Base-by-base conservation (phyloP, 2,329 filamentous ascomycete genomes). In the Colletotrichum filicis region DNA sequence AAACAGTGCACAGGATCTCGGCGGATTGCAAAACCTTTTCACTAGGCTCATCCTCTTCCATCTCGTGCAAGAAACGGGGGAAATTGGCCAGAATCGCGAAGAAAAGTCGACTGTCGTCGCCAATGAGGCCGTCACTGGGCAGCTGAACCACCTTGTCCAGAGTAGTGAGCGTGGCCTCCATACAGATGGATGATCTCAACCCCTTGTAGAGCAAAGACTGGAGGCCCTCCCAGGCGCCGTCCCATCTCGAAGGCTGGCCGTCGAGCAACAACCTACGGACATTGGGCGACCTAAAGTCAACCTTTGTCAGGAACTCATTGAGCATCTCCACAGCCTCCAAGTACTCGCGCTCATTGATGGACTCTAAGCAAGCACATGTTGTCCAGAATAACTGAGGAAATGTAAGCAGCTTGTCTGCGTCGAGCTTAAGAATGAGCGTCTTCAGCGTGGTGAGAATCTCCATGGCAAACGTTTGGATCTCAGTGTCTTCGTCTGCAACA, bases 331-430 rank as follows among this genome's bases (percentile, higher is more conserved):
- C 86, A 26, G 94, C 95, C 80, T 98, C 97, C 74, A 97, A 89
- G 75, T 98, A 99, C 79, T 99, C 97, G 26, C 93, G 90, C 82
- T 99, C 97, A 76, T 98, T 97, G 79, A 98, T 97, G 0, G 97
- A 98, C 79, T 98, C 95, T 24, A 99, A 85, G 80, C 97, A 99
- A 12, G 97, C 97, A 78, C 95, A 98, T 0, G 94, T 98, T 0
- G 96, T 97, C 97, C 97, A 99, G 83, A 99, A 98, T 1, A 99
- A 86, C 79, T 98, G 96, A 1, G 97, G 97, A 76, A 98, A 98
- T n/a, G 92, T 91, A 60, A 97, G 83, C 2, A 99, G 87, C 79
- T 95, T 93, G 49, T 93, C 90, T 0, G 93, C 88, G 24, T 95
- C 92, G 32, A 98, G 85, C 68, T 96, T 97, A 76, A 92, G 90